Conservation (phyloP, 31 red algal genomes). For the Odonthalia washingtoniensis region DNA sequence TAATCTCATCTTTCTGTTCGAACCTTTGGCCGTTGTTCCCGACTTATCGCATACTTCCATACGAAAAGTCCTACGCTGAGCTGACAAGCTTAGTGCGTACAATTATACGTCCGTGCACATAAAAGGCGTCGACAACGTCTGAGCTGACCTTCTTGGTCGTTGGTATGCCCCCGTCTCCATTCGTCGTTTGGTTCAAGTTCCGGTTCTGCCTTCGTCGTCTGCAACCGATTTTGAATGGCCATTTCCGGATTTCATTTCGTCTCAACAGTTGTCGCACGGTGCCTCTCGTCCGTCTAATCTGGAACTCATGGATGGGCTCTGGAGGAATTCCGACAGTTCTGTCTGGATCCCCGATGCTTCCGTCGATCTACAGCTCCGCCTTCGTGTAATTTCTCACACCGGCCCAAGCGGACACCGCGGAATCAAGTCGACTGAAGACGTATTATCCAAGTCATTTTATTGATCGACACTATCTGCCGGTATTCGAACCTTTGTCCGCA, state of each 20-base stretch:
- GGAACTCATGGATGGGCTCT: neutral
- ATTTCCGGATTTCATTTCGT: neutral
- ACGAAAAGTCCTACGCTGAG: no score
- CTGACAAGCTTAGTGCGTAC: conserved; percentile 18
- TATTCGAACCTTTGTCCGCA: conserved; percentile 30
- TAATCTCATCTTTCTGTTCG: no score
- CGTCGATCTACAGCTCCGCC: conserved; percentile 32
- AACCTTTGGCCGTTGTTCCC: neutral
- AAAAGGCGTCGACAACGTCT: no score
- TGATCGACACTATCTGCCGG: conserved; percentile 36
- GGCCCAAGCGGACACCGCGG: conserved; percentile 46
- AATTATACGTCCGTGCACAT: neutral
- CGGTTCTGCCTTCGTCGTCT: conserved; percentile 39
- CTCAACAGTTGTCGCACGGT: conserved; percentile 2
- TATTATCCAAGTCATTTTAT: conserved; percentile 25
- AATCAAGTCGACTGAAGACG: neutral
- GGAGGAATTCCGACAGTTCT: neutral
- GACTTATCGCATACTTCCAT: no score
- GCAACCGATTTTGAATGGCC: conserved; percentile 42
- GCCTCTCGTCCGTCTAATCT: neutral
- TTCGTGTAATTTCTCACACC: conserved; percentile 45
- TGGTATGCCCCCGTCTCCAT: conserved; percentile 19
- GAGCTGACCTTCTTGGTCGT: conserved; percentile 36
- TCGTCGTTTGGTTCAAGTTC: conserved; percentile 18
- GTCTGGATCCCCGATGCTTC: conserved; percentile 30